Conservation (phyloP, 352 stramenopile genomes). For the Phytopythium sindhum region DNA sequence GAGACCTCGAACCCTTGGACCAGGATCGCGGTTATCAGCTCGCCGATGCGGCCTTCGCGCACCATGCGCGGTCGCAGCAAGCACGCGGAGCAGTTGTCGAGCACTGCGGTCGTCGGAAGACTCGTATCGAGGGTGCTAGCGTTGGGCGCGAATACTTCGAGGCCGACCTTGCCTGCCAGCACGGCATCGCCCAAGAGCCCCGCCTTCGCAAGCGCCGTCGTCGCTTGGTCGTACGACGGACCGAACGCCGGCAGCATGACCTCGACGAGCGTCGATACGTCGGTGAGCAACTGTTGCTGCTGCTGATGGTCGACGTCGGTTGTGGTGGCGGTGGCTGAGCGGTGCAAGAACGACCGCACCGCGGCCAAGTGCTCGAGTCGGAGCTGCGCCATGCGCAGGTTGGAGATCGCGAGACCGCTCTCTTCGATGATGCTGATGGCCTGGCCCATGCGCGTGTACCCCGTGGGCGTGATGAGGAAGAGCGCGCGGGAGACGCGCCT, state of each 20-base stretch:
- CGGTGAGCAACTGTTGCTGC: conserved; percentile 23
- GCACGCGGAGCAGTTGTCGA: conserved; percentile 68
- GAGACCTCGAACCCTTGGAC: conserved; percentile 85
- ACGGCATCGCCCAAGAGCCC: conserved; percentile 14
- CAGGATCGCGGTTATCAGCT: conserved; percentile 82
- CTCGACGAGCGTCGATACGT: conserved; percentile 55
- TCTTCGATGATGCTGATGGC: conserved; percentile 44
- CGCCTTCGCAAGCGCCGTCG: conserved; percentile 6
- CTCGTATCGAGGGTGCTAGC: conserved; percentile 10
- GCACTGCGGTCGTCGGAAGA: conserved; percentile 45
- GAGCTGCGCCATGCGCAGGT: conserved; percentile 49
- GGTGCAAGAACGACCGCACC: conserved; percentile 12
- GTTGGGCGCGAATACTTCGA: conserved; percentile 28
- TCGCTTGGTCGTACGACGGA: not conserved
- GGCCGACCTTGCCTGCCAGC: conserved; percentile 13
- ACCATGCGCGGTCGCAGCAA: conserved; percentile 58
- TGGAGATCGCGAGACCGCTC: conserved; percentile 28
- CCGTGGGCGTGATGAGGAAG: conserved; percentile 46
- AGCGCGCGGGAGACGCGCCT: conserved; percentile 33
- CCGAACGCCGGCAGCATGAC: conserved; percentile 16
- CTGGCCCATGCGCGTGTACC: conserved; percentile 47
- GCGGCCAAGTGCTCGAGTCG: conserved; percentile 29
- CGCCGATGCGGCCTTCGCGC: conserved; percentile 55
- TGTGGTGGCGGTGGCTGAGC: not conserved
- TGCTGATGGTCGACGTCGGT: conserved; percentile 12